Conservation (phyloP, 306 rosid species). For the Cajanus cajan region DNA sequence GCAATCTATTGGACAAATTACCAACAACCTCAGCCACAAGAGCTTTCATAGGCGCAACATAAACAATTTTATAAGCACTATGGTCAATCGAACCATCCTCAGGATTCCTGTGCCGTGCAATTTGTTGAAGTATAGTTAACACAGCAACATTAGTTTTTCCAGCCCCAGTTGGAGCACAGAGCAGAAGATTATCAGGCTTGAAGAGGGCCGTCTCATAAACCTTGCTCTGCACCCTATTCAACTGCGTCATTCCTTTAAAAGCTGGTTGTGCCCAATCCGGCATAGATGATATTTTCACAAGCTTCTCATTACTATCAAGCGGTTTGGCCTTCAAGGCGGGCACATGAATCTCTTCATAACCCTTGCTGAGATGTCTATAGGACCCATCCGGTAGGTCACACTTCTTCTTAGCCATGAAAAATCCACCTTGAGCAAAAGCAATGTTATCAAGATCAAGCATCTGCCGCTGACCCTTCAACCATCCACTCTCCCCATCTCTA, state of each 20-base stretch:
- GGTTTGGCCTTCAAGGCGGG: slow-evolving; percentile 80
- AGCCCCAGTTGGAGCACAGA: slow-evolving; percentile 99
- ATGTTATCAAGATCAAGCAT: slow-evolving; percentile 85
- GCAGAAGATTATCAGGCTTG: slow-evolving; percentile 63
- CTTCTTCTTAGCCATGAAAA: slow-evolving; percentile 67
- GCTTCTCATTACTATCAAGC: slow-evolving; percentile 64
- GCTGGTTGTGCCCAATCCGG: slow-evolving; percentile 97
- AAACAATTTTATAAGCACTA: slow-evolving; percentile 78
- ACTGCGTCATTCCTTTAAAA: slow-evolving; percentile 84
- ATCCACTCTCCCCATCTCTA: slow-evolving; percentile 74
- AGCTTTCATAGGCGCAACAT: slow-evolving; percentile 99
- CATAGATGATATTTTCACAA: slow-evolving; percentile 71
- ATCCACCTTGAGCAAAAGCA: slow-evolving; percentile 70
- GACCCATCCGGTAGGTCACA: slow-evolving; percentile 83
- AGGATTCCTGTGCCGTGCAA: slow-evolving; percentile 69
- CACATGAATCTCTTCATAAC: slow-evolving; percentile 90
- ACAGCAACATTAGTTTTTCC: slow-evolving; percentile 99
- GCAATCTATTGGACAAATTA: slow-evolving; percentile 86
- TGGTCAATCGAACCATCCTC: slow-evolving; percentile 88
- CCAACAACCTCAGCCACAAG: slow-evolving; percentile 99
- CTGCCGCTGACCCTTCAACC: slow-evolving; percentile 78
- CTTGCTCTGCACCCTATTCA: slow-evolving; percentile 92
- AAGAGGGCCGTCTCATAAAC: slow-evolving; percentile 87
- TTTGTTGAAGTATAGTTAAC: slow-evolving; percentile 89
- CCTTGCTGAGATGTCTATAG: slow-evolving; percentile 69